Conservation (phyloP, 2,329 filamentous ascomycete genomes). For the Sphaerostilbella broomeana region DNA sequence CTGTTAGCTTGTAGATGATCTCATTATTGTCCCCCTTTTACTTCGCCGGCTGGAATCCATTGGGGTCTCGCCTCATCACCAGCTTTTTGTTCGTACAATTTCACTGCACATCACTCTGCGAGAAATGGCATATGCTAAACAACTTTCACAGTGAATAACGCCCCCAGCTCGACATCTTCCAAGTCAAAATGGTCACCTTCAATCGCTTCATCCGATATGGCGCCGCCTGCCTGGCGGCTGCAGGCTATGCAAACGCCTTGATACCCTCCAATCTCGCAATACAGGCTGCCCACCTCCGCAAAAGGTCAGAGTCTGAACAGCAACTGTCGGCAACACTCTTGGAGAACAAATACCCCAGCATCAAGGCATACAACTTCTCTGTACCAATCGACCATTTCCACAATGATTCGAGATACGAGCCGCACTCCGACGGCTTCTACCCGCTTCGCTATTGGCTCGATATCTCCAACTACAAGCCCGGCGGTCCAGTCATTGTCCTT, state of each 20-base stretch:
- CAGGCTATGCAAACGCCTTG: conserved; percentile 4
- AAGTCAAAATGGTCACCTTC: conserved; percentile 1
- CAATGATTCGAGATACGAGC: conserved; percentile 70
- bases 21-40: no score
- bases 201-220: conserved; percentile 6
- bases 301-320: conserved; percentile 3
- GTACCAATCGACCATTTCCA: conserved; percentile 74
- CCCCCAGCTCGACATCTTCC: background rate
- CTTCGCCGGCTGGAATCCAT: no score
- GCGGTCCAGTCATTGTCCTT: conserved; percentile 76
- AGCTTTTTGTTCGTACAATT: background rate
- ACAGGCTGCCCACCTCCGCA: background rate
- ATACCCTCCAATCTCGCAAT: conserved; percentile 7
- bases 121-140: no score
- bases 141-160: no score
- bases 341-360: conserved; percentile 11
- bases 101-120: background rate
- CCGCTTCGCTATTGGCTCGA: conserved; percentile 79
- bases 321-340: conserved; percentile 1
- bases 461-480: conserved; percentile 63
- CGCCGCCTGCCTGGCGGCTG: background rate
- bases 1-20: no score
- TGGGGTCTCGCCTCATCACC: no score
- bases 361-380: conserved; percentile 26
- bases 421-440: conserved; percentile 64